Percentiles rank a stretch among this genome's conserved stretches.
Conservation (phyloP, 495 filamentous ascomycete genomes). For the Penicillium atrosanguineum region DNA sequence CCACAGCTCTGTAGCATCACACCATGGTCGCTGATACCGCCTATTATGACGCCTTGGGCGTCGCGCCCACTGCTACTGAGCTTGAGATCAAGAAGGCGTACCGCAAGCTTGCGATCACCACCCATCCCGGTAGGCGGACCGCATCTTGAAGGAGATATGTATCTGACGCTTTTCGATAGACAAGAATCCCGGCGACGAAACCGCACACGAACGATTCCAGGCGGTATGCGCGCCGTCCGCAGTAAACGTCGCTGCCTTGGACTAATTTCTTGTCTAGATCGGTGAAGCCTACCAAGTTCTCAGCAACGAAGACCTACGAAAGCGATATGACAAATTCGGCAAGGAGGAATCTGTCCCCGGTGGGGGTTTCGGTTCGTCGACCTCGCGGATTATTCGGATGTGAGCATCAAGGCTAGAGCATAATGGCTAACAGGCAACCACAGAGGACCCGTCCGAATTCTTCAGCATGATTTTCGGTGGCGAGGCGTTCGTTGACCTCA, state of each 20-base stretch:
- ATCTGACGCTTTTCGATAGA: constrained; percentile 48
- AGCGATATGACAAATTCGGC: constrained; percentile 92
- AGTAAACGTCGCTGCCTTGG: not conserved
- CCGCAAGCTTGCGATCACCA: constrained; percentile 84
- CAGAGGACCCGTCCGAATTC: constrained; percentile 94
- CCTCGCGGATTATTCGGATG: not conserved
- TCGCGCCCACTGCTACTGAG: constrained; percentile 83
- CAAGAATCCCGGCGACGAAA: constrained; percentile 96
- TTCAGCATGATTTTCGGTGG: constrained; percentile 98
- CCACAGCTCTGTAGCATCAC: constrained; percentile 2
- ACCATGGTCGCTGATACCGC: constrained; percentile 80
- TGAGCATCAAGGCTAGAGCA: not conserved
- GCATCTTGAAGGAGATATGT: not conserved
- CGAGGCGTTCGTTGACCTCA: constrained; percentile 89
- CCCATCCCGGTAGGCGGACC: constrained; percentile 57
- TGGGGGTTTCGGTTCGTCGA: constrained; percentile 74
- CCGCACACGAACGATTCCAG: constrained; percentile 92
- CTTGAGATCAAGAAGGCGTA: constrained; percentile 99
- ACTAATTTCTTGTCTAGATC: constrained; percentile 51
- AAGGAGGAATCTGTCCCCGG: constrained; percentile 87
- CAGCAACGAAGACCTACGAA: constrained; percentile 78
- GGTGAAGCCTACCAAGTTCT: constrained; percentile 98
- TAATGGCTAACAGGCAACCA: not conserved
- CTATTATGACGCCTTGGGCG: constrained; percentile 89
- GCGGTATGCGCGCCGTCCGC: constrained; percentile 45